Evolutionary conservation across 2,329 filamentous ascomycete species (phyloP).

Genomic region (Periconia macrospinosa): DNA sequence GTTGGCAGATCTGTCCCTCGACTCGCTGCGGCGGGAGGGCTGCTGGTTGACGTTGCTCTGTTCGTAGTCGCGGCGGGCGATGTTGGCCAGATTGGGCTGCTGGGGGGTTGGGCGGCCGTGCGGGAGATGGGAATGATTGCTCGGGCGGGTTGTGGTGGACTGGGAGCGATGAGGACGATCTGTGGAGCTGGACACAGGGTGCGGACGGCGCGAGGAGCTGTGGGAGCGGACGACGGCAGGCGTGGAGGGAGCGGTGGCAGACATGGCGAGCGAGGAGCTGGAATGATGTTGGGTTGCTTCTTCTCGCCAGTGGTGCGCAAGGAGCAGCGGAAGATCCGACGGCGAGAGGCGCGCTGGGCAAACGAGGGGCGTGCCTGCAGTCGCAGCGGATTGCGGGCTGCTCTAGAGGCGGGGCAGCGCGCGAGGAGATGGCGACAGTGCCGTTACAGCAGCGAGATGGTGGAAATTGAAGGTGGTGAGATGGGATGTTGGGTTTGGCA

Average conservation of each 20-base stretch:
- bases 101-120: constrained; percentile 25
- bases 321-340: not conserved
- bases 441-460: not conserved
- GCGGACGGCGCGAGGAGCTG: constrained; percentile 32
- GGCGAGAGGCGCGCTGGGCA: not conserved
- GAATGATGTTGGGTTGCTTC: not conserved
- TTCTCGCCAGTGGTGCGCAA: not conserved
- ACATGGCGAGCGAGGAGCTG: constrained; percentile 27
- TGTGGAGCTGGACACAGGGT: constrained; percentile 20
- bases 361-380: not conserved
- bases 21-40: constrained; percentile 63
- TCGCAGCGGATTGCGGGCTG: not conserved
- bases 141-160: constrained; percentile 37
- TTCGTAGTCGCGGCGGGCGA: constrained; percentile 73
- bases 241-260: constrained; percentile 43
- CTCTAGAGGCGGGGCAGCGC: not conserved
- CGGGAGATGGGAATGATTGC: constrained; percentile 40
- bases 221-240: constrained; percentile 45
- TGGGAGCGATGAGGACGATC: constrained; percentile 42
- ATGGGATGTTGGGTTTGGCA: not conserved
- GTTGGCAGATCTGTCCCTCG: constrained; percentile 58
- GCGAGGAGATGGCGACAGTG: not conserved
- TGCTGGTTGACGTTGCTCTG: constrained; percentile 63
- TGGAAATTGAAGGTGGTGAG: not conserved
- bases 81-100: constrained; percentile 53